These are phyloP conservation scores for Annulohypoxylon bovei DNA, from an alignment of 495 filamentous ascomycete genomes.

Conservation along the genomic window DNA sequence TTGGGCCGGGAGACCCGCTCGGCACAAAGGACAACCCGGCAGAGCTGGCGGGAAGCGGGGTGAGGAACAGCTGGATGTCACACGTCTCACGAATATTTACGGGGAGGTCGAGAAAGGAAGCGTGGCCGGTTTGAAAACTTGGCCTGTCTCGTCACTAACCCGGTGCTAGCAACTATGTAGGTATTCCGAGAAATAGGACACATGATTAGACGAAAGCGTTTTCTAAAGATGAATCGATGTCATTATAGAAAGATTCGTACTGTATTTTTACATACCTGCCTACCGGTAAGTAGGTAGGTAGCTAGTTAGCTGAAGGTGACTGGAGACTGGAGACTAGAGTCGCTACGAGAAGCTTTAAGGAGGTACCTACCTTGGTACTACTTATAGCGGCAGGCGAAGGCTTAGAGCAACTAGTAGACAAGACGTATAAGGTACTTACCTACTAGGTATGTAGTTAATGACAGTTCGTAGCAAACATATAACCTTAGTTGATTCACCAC, in stretches of 20 bases:
- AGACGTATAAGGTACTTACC: too few relatives aligned
- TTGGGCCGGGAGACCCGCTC: slow-evolving; percentile 16
- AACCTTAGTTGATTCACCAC: too few relatives aligned
- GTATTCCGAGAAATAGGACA: neutral
- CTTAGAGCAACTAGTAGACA: too few relatives aligned
- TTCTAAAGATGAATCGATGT: neutral
- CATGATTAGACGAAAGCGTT: neutral
- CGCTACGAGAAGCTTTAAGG: too few relatives aligned
- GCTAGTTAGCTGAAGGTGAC: neutral
- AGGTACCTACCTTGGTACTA: too few relatives aligned
- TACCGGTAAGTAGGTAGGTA: neutral
- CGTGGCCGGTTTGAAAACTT: slow-evolving; percentile 19
- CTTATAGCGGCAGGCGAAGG: too few relatives aligned
- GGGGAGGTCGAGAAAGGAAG: slow-evolving; percentile 22
- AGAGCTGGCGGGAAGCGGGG: slow-evolving; percentile 27
- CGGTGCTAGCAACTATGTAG: too few relatives aligned
- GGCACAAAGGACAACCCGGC: slow-evolving; percentile 44
- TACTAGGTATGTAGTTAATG: too few relatives aligned
- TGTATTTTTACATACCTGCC: neutral
- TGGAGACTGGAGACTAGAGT: too few relatives aligned
- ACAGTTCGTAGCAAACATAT: too few relatives aligned
- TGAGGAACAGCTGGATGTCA: slow-evolving; percentile 44
- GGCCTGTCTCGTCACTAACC: neutral
- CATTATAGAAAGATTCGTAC: neutral
- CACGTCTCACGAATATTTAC: slow-evolving; percentile 42